A percentile compares a stretch with the other conserved stretches of the same genome.
Conservation (phyloP, 2,329 filamentous ascomycete species). For the Epichloe sp. region DNA sequence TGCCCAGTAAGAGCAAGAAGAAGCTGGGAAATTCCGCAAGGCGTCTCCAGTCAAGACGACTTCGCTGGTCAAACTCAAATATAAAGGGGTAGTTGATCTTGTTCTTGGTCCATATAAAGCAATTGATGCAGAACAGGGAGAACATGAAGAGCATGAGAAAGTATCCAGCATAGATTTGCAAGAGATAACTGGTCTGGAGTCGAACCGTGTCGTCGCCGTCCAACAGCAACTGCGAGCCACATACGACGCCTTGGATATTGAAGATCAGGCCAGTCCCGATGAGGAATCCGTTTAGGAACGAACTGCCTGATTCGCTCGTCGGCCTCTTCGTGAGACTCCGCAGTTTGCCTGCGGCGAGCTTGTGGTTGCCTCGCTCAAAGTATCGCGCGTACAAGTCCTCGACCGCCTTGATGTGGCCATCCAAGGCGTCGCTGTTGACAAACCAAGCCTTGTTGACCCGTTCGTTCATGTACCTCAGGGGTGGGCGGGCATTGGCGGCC, state of each 20-base stretch:
- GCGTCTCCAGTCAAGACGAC: conserved; percentile 81
- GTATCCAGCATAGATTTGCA: conserved; percentile 90
- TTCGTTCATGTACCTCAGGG: conserved; percentile 74
- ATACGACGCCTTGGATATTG: conserved; percentile 49
- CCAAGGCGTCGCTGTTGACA: conserved; percentile 74
- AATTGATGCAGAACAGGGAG: conserved; percentile 73
- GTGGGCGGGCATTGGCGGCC: conserved; percentile 62
- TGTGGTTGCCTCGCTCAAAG: conserved; percentile 87
- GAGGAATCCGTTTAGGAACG: conserved; percentile 50
- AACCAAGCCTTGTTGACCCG: conserved; percentile 88
- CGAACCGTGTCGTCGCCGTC: conserved; percentile 33
- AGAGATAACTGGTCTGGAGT: conserved; percentile 49
- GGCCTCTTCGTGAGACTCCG: conserved; percentile 54
- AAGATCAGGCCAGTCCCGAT: conserved; percentile 57
- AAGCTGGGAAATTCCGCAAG: conserved; percentile 77
- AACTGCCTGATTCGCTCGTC: conserved; percentile 40
- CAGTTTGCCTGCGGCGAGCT: conserved; percentile 78
- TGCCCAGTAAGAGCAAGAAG: conserved; percentile 62
- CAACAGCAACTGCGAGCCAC: conserved; percentile 41
- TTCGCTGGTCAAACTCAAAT: conserved; percentile 85
- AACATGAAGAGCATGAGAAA: conserved; percentile 74
- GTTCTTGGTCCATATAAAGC: conserved; percentile 65
- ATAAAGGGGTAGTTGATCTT: conserved; percentile 96
- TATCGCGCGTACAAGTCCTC: conserved; percentile 92
- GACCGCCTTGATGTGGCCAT: conserved; percentile 64